phyloP scores from a whole-genome alignment of 306 rosid genomes.

The Cucumis cinereus region DNA sequence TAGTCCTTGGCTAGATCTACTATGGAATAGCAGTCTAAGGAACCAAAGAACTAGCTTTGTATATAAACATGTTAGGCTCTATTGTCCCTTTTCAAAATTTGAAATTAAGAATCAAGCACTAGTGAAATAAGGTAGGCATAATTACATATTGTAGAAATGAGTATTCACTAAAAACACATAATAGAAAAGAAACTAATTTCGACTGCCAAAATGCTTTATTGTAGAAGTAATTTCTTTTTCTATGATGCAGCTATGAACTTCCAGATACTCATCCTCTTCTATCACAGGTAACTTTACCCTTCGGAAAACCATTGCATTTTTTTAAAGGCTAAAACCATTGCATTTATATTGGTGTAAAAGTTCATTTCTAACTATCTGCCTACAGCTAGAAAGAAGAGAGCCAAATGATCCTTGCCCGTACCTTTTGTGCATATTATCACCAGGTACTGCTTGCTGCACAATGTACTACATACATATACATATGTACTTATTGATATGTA shows the following conservation, averaged over 20 bases:
- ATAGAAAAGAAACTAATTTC: neutral
- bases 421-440: constrained; percentile 32
- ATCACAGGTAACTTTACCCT: constrained; percentile 12
- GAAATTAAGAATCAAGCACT: too few species aligned
- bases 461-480: neutral
- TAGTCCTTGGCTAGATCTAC: neutral
- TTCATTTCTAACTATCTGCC: neutral
- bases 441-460: constrained; percentile 23
- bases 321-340: neutral
- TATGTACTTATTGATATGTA: neutral
- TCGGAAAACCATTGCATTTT: neutral
- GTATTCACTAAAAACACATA: neutral
- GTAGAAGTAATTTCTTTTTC: neutral
- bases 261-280: constrained; percentile 32
- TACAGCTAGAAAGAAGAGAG: constrained; percentile 27
- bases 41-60: neutral
- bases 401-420: constrained; percentile 31
- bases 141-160: neutral
- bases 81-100: neutral
- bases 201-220: neutral
- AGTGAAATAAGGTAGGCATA: too few species aligned
- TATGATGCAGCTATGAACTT: constrained; percentile 37
- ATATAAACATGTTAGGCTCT: neutral
- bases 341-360: neutral
- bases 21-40: neutral